A percentile compares a stretch with the other conserved stretches of the same genome.
Conservation (phyloP, 163 green algal species). For the Chlorella variabilis region DNA sequence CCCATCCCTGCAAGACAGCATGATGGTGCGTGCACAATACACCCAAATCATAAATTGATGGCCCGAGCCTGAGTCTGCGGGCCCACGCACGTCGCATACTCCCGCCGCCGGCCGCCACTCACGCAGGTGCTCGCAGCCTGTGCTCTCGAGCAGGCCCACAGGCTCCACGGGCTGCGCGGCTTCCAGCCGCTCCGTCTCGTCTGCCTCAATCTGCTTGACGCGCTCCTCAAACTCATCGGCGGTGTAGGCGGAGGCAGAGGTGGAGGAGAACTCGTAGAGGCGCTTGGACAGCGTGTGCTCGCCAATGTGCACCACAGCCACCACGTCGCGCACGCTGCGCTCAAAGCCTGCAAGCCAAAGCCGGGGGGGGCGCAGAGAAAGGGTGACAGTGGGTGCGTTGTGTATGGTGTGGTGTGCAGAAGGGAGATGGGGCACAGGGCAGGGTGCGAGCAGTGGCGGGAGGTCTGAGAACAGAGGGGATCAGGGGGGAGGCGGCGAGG, state of each 20-base stretch:
- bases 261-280: constrained; percentile 90
- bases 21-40: too few species aligned
- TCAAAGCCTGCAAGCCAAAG: constrained; percentile 51
- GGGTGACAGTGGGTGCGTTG: too few species aligned
- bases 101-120: too few species aligned
- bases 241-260: constrained; percentile 72
- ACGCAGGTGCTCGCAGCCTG: constrained; percentile 41
- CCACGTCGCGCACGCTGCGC: constrained; percentile 81
- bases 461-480: too few species aligned
- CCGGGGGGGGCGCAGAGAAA: too few species aligned
- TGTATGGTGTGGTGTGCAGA: too few species aligned
- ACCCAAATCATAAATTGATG: too few species aligned
- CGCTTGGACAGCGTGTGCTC: constrained; percentile 90
- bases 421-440: too few species aligned
- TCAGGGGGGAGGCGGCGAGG: too few species aligned
- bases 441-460: too few species aligned
- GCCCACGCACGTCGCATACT: too few species aligned
- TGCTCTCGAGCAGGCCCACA: constrained; percentile 22
- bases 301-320: constrained; percentile 92
- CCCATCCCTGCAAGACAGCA: constrained; percentile 4
- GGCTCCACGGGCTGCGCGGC: background rate
- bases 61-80: too few species aligned
- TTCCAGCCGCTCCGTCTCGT: constrained; percentile 19
- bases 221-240: constrained; percentile 74
- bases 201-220: constrained; percentile 39